Evolutionary conservation across 768 basidiomycete genomes (phyloP), one percentile per base, ranked within the genome.

Genomic region (Hypholoma fasciculare): DNA sequence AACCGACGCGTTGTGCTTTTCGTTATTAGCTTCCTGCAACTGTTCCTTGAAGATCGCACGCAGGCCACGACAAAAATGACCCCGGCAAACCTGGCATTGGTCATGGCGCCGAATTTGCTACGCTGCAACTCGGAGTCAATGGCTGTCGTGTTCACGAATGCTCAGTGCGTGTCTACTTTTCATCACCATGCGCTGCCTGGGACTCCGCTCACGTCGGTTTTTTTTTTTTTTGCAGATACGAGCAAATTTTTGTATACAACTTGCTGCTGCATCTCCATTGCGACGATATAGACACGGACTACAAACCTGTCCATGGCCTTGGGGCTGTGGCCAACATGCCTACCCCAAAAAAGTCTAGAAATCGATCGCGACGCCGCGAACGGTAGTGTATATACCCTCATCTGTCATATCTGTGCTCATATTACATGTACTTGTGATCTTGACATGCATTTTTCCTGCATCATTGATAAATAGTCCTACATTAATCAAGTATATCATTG

Each of bases 101-200:
- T 97, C 17, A 90, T 97, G 87, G 92, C 94, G 1, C 94, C 94
- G 7, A 96, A 96, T 72, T 71, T 97, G 44, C 72, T 97, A 46
- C 78, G 94, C 55, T 96, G 94, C 67, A 89, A 81, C 63, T 94
- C 92, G 14, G 89, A 94, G 49, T 90, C 86, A n/a, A 88, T 95
- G 82, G 81, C 89, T 7, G 78, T 95, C 9, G 94, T 95, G 9
- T 96, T 94, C 69, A 94, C 90, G 34, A 97, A 96, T 71, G 84
- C 95, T 13, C 89, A 90, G 93, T 94, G 67, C 74, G 92, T 81
- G 11, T 8, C 23, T 23, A 4, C 23, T 23, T 23, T 23, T 23
- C 8, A 38, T 56, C 20, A 58, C 13, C 27, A 42, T 50, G 39
- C 44, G 38, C 56, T 26, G 50, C 63, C 23, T n/a, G 53, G 39